These are phyloP conservation scores for Salvia miltiorrhiza DNA, from an alignment of 257 asterid species.

Conservation along the genomic window DNA sequence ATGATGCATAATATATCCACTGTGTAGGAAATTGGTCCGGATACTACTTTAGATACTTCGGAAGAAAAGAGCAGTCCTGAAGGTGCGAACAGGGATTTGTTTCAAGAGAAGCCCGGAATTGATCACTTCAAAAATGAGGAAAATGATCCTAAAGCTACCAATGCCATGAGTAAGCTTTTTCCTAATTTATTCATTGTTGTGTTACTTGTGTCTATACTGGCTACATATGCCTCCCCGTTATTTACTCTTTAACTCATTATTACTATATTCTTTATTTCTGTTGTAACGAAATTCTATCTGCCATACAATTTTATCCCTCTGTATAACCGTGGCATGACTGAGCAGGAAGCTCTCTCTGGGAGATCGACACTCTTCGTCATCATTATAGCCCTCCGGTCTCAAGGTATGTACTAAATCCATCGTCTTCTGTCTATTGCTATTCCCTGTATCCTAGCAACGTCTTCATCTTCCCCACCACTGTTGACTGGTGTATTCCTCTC, in stretches of 20 bases:
- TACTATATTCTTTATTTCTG: neutral
- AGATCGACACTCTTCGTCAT: slow-evolving; percentile 76
- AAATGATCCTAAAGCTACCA: slow-evolving; percentile 60
- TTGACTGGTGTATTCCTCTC: slow-evolving; percentile 1
- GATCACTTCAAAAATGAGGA: slow-evolving; percentile 79
- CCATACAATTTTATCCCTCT: too few relatives aligned
- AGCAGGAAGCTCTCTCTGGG: slow-evolving; percentile 96
- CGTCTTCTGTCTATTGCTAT: neutral
- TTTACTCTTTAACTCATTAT: neutral
- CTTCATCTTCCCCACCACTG: neutral
- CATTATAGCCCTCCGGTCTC: slow-evolving; percentile 91
- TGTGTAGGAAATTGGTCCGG: slow-evolving; percentile 47
- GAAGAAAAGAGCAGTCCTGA: slow-evolving; percentile 31
- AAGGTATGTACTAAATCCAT: slow-evolving; percentile 38
- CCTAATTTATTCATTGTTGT: neutral
- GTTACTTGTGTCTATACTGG: neutral
- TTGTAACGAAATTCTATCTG: too few relatives aligned
- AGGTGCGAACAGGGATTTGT: slow-evolving; percentile 20
- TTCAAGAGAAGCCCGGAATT: slow-evolving; percentile 47
- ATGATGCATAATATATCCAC: neutral
- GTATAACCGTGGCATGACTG: slow-evolving; percentile 13
- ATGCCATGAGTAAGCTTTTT: slow-evolving; percentile 71
- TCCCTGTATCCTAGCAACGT: neutral
- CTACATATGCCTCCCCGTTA: neutral
- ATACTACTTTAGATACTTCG: slow-evolving; percentile 35